Percentiles rank a stretch among this genome's conserved stretches.
Conservation (phyloP, 768 basidiomycete species). For the Clathrus columnatus region DNA sequence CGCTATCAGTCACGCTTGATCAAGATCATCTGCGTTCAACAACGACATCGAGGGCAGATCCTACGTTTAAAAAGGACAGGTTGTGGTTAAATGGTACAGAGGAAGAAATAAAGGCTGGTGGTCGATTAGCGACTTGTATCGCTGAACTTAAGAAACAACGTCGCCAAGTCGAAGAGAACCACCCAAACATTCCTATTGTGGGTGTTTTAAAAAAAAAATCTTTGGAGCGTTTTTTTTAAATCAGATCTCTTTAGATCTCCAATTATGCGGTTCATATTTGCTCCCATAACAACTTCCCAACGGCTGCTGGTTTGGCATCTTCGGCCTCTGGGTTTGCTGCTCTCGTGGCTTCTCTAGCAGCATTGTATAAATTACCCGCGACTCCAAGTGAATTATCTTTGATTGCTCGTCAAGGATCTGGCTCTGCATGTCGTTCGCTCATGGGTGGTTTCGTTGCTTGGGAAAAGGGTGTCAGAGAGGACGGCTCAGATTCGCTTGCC, state of each 20-base stretch:
- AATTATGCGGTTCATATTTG: slow-evolving; percentile 73
- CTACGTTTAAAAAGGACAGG: slow-evolving; percentile 61
- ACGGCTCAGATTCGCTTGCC: slow-evolving; percentile 83
- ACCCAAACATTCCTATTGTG: slow-evolving; percentile 60
- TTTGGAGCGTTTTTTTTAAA: slow-evolving; percentile 1
- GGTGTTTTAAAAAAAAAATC: slow-evolving; percentile 10
- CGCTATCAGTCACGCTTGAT: slow-evolving; percentile 93
- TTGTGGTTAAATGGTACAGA: slow-evolving; percentile 94
- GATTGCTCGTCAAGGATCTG: slow-evolving; percentile 95
- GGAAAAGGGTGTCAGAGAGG: slow-evolving; percentile 59
- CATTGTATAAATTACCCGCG: slow-evolving; percentile 74
- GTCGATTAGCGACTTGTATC: slow-evolving; percentile 80
- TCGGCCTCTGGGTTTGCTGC: slow-evolving; percentile 97
- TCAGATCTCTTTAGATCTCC: slow-evolving; percentile 43
- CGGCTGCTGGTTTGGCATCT: slow-evolving; percentile 94
- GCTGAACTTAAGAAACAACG: slow-evolving; percentile 75
- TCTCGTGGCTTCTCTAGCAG: slow-evolving; percentile 79
- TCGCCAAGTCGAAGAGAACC: slow-evolving; percentile 61
- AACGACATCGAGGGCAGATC: slow-evolving; percentile 82
- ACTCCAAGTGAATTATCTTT: slow-evolving; percentile 77
- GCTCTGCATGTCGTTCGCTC: slow-evolving; percentile 95
- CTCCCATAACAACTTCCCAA: slow-evolving; percentile 98
- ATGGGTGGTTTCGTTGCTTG: slow-evolving; percentile 97
- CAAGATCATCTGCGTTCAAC: slow-evolving; percentile 94
- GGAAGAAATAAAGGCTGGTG: slow-evolving; percentile 77